phyloP scores from a whole-genome alignment of 2,329 filamentous ascomycete genomes.

The Mollisiaceae sp. region DNA sequence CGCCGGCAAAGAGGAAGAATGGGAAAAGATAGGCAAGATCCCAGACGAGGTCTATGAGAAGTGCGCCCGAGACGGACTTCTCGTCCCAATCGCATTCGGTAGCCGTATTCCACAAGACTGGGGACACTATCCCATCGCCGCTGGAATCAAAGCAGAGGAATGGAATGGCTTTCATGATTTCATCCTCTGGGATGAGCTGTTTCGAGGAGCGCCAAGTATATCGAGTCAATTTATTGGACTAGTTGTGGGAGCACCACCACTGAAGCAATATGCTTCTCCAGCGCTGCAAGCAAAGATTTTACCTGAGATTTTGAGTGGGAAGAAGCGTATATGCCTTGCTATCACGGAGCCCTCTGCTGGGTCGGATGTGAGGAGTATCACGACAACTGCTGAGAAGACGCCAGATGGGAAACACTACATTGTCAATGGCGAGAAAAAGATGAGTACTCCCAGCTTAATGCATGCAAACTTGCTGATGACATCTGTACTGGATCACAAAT shows the following conservation, averaged over 20 bases:
- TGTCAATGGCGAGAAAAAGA: slow-evolving; percentile 47
- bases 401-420: slow-evolving; percentile 59
- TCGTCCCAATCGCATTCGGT: slow-evolving; percentile 25
- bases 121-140: slow-evolving; percentile 36
- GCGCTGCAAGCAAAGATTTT: slow-evolving; percentile 32
- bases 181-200: slow-evolving; percentile 44
- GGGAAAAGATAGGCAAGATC: slow-evolving; percentile 22
- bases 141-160: slow-evolving; percentile 38
- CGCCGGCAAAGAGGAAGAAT: slow-evolving; percentile 19
- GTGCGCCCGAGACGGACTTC: slow-evolving; percentile 20
- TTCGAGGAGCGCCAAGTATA: slow-evolving; percentile 32
- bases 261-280: slow-evolving; percentile 36
- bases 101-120: slow-evolving; percentile 22
- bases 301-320: slow-evolving; percentile 68
- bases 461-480: not conserved
- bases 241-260: slow-evolving; percentile 41
- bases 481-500: slow-evolving; percentile 74
- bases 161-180: slow-evolving; percentile 47
- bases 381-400: slow-evolving; percentile 67
- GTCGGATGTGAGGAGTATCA: slow-evolving; percentile 74
- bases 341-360: slow-evolving; percentile 79
- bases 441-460: slow-evolving; percentile 11
- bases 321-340: slow-evolving; percentile 72
- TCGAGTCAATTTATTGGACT: slow-evolving; percentile 22
- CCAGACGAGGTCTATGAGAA: slow-evolving; percentile 25